These are phyloP conservation scores for Lecanicillium sp. DNA, from an alignment of 2,329 filamentous ascomycete species.

Conservation along the genomic window DNA sequence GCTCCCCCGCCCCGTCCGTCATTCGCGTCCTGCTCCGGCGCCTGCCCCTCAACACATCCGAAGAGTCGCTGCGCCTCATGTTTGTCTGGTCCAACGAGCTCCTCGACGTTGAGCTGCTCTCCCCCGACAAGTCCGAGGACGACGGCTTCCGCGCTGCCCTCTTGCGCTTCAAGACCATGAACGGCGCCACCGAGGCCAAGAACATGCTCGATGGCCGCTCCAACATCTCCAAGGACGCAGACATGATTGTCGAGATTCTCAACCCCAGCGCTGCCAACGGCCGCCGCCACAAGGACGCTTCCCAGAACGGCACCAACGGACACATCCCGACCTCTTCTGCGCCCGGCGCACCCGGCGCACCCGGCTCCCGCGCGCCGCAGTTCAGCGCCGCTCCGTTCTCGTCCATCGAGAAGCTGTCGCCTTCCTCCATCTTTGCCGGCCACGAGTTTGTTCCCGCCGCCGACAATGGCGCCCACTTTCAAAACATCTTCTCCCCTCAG, in stretches of 20 bases:
- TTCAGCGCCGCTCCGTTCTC: conserved; percentile 56
- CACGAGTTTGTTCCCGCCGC: conserved; percentile 52
- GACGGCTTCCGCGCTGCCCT: conserved; percentile 45
- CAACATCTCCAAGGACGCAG: conserved; percentile 43
- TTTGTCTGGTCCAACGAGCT: conserved; percentile 54
- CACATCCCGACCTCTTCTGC: conserved; percentile 34
- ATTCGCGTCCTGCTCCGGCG: conserved; percentile 46
- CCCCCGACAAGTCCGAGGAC: conserved; percentile 44
- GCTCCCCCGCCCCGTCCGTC: conserved; percentile 28
- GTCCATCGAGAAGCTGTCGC: conserved; percentile 54
- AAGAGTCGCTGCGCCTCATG: conserved; percentile 51
- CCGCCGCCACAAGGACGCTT: conserved; percentile 19
- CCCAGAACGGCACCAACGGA: conserved; percentile 18
- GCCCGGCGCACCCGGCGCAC: conserved; percentile 24
- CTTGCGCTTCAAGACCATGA: conserved; percentile 45
- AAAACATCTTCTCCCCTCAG: conserved; percentile 64
- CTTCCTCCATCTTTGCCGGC: conserved; percentile 45
- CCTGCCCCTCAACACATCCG: conserved; percentile 47
- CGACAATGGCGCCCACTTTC: conserved; percentile 48
- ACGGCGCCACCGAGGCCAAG: conserved; percentile 51
- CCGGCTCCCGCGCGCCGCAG: conserved; percentile 48
- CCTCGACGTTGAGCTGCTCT: conserved; percentile 44
- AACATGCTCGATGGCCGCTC: conserved; percentile 51
- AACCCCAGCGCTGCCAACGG: conserved; percentile 31
- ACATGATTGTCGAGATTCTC: conserved; percentile 54